Conservation (phyloP, 129 eudicot species). For the Flaveria linearis region DNA sequence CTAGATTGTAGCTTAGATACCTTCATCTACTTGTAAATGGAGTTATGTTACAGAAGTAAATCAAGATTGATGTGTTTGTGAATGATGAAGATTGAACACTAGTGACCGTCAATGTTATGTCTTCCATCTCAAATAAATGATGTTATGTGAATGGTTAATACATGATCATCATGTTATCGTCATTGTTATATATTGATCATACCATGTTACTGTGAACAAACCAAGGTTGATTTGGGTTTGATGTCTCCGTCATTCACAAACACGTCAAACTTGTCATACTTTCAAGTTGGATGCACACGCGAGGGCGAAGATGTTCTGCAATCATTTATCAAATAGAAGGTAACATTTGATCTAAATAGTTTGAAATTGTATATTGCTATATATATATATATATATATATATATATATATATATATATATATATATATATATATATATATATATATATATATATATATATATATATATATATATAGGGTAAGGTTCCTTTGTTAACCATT, state of each 20-base stretch:
- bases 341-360: no score
- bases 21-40: neutral
- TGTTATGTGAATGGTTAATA: no score
- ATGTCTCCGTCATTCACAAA: slow-evolving; percentile 28
- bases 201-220: neutral
- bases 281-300: neutral
- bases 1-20: neutral
- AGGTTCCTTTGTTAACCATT: no score
- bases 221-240: neutral
- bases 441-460: no score
- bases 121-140: no score
- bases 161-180: neutral
- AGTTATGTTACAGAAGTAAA: neutral
- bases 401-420: no score
- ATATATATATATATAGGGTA: no score
- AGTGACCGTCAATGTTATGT: neutral
- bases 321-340: no score
- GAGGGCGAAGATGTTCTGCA: no score
- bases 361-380: no score
- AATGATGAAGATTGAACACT: slow-evolving; percentile 26
- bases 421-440: no score
- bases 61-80: slow-evolving; percentile 36
- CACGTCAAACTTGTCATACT: slow-evolving; percentile 29
- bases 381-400: no score
- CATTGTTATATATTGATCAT: neutral